Evolutionary conservation across 306 rosid genomes (phyloP), one percentile per base, ranked within the genome.

Genomic region (Castanea crenata): DNA sequence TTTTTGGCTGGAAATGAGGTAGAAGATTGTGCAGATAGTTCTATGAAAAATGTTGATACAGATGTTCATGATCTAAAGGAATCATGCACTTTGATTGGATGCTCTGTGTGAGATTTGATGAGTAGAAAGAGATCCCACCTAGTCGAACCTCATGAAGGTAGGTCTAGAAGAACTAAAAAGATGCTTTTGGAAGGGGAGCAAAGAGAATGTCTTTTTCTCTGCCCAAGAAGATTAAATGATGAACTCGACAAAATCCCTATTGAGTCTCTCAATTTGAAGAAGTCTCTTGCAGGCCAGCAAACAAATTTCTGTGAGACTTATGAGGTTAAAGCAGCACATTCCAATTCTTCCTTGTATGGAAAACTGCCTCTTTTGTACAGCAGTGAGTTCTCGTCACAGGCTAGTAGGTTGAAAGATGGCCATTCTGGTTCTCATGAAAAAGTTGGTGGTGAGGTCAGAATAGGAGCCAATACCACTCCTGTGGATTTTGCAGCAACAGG

Each of bases 131-230:
- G n/a, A n/a, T n/a, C n/a, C n/a, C n/a, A n/a, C n/a, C n/a, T n/a
- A n/a, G n/a, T n/a, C n/a, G n/a, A n/a, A n/a, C n/a, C n/a, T n/a
- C n/a, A n/a, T n/a, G n/a, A n/a, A n/a, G n/a, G n/a, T n/a, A n/a
- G n/a, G n/a, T n/a, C n/a, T n/a, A n/a, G n/a, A n/a, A n/a, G n/a
- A n/a, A n/a, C n/a, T n/a, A n/a, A n/a, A n/a, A n/a, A n/a, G n/a
- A n/a, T n/a, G 73, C 64, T 51, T 65, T 76, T 80, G 71, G 93
- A 80, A 65, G 63, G 68, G 77, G 81, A 80, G n/a, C 83, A 35
- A 61, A 87, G 80, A 62, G 80, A 85, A 74, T 81, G 77, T 34
- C 46, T 65, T 35, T 32, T 82, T 84, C 81, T 78, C 70, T 65
- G 59, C 74, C 41, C 81, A 69, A 82, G 73, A 51, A 82, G 21